phyloP scores from a whole-genome alignment of 2,329 filamentous ascomycete genomes.

The Zymoseptoria passerinii region DNA sequence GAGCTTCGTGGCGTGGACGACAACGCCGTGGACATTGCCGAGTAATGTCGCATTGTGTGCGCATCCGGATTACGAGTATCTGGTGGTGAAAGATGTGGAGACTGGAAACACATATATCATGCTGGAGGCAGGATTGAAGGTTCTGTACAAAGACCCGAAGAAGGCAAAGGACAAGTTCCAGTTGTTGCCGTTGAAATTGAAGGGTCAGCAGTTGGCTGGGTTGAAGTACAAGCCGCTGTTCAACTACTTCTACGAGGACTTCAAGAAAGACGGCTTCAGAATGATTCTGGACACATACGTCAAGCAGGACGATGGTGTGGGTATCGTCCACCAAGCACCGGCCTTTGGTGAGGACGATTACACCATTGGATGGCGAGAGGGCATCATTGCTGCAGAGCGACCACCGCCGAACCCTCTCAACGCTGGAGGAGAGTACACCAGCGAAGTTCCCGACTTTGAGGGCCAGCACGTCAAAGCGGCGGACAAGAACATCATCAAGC shows the following conservation, averaged over 20 bases:
- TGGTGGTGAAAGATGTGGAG: conserved; percentile 76
- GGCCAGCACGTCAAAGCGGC: conserved; percentile 87
- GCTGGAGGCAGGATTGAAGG: conserved; percentile 69
- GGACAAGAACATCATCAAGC: conserved; percentile 87
- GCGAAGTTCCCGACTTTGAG: conserved; percentile 68
- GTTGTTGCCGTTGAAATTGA: conserved; percentile 62
- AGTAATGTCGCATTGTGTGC: conserved; percentile 70
- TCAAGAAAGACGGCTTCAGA: conserved; percentile 74
- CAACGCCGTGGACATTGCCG: conserved; percentile 79
- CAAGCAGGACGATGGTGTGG: conserved; percentile 80
- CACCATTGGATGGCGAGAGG: conserved; percentile 65
- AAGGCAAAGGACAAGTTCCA: conserved; percentile 92
- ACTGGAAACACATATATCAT: conserved; percentile 79
- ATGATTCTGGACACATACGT: conserved; percentile 81
- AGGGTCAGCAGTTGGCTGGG: conserved; percentile 75
- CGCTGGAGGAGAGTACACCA: conserved; percentile 70
- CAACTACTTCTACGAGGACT: conserved; percentile 80
- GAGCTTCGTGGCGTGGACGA: conserved; percentile 79
- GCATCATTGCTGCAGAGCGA: conserved; percentile 67
- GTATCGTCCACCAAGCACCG: conserved; percentile 87
- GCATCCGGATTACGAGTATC: conserved; percentile 75
- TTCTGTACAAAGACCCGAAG: conserved; percentile 88
- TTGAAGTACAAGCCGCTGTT: conserved; percentile 88
- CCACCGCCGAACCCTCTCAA: conserved; percentile 88
- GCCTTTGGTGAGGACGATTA: conserved; percentile 97